Conservation (phyloP, 768 basidiomycete species). For the Boletellus emodensis region DNA sequence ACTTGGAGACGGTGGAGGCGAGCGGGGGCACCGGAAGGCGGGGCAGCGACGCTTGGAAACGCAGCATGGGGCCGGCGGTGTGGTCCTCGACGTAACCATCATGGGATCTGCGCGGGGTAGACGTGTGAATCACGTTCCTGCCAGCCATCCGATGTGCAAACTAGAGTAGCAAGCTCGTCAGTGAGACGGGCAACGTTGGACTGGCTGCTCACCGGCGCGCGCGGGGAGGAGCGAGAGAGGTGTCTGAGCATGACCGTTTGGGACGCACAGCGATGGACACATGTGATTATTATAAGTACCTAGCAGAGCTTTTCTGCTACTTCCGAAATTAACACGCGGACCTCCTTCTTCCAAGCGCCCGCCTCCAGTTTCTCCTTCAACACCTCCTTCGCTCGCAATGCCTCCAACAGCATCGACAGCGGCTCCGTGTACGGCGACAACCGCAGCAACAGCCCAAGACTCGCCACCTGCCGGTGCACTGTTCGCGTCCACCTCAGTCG, state of each 20-base stretch:
- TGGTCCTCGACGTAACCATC: conserved; percentile 52
- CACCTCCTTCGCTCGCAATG: conserved; percentile 56
- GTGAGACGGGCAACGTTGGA: too few species aligned
- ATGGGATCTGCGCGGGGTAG: too few species aligned
- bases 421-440: conserved; percentile 68
- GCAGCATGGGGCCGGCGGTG: conserved; percentile 62
- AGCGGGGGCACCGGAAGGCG: conserved; percentile 82
- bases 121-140: conserved; percentile 24
- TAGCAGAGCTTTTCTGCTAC: conserved; percentile 44
- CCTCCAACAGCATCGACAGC: conserved; percentile 58
- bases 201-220: too few species aligned
- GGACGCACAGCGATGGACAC: neutral
- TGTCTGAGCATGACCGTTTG: too few species aligned
- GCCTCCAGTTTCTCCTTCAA: conserved; percentile 46
- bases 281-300: conserved; percentile 9
- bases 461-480: conserved; percentile 83
- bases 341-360: conserved; percentile 56
- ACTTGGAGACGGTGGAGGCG: conserved; percentile 78
- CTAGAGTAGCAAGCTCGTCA: neutral
- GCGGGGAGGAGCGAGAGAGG: too few species aligned
- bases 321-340: conserved; percentile 62
- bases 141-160: conserved; percentile 18
- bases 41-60: conserved; percentile 70
- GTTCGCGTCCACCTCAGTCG: conserved; percentile 1
- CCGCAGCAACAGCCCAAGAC: conserved; percentile 71